phyloP scores from a whole-genome alignment of 345 rosid species.

The Corchorus olitorius region DNA sequence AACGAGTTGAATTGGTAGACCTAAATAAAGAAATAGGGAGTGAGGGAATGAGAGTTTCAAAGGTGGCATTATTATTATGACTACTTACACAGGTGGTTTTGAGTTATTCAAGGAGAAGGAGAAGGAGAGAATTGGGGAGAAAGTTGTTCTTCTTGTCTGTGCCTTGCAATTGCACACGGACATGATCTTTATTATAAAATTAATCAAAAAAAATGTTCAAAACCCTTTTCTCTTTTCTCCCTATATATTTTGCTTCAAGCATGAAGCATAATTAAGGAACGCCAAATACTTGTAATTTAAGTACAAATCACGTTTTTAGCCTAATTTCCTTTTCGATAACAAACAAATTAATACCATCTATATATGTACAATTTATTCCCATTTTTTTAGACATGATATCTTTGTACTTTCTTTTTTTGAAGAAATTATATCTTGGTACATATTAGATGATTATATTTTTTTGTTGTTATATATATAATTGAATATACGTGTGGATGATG shows the following conservation, averaged over 20 bases:
- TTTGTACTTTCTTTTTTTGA: too few species aligned
- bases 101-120: slow-evolving; percentile 19
- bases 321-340: too few species aligned
- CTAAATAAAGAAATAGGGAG: not conserved
- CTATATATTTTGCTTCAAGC: too few species aligned
- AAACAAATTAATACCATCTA: too few species aligned
- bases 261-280: too few species aligned
- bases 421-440: not conserved
- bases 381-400: not conserved
- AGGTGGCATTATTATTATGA: not conserved
- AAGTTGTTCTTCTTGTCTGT: slow-evolving; percentile 36
- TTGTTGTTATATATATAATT: not conserved
- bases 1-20: slow-evolving; percentile 13
- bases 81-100: not conserved
- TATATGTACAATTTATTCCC: not conserved
- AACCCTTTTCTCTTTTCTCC: too few species aligned
- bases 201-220: too few species aligned
- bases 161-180: slow-evolving; percentile 23
- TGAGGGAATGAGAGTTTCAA: not conserved
- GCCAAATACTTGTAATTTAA: too few species aligned
- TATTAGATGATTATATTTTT: not conserved
- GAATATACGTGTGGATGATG: not conserved
- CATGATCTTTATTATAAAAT: too few species aligned
- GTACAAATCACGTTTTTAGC: too few species aligned
- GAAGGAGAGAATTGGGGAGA: slow-evolving; percentile 40